phyloP scores from a whole-genome alignment of 148 eudicot species.

The Rhododendron henanense region DNA sequence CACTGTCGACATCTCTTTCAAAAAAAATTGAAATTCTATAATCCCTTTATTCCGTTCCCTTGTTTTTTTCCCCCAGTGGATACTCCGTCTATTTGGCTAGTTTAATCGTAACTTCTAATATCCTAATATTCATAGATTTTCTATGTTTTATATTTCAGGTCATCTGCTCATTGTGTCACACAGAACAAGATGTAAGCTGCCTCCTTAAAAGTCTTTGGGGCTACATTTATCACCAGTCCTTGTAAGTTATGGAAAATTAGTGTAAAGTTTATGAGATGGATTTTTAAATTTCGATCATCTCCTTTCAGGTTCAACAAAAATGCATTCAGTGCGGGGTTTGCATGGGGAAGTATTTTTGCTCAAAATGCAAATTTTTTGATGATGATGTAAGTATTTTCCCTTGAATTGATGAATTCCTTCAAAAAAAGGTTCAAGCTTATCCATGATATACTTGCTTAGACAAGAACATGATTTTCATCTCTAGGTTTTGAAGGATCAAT shows the following conservation, averaged over 20 bases:
- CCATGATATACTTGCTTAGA: not conserved
- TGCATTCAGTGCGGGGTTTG: slow-evolving; percentile 58
- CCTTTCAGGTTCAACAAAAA: slow-evolving; percentile 58
- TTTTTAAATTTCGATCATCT: not conserved
- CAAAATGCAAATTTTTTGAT: slow-evolving; percentile 59
- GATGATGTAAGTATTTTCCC: slow-evolving; percentile 52
- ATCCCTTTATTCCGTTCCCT: not conserved
- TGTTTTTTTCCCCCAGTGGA: not conserved
- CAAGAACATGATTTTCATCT: slow-evolving; percentile 7
- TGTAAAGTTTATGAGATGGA: not conserved
- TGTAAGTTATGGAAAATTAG: not conserved
- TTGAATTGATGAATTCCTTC: not conserved
- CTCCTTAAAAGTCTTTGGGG: not conserved
- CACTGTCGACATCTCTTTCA: not conserved
- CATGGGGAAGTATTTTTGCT: slow-evolving; percentile 70
- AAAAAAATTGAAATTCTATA: not conserved
- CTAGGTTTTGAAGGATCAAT: slow-evolving; percentile 66
- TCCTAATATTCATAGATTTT: not conserved
- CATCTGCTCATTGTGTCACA: slow-evolving; percentile 65
- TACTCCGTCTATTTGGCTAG: not conserved
- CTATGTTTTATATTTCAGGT: slow-evolving; percentile 38
- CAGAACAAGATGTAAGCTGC: slow-evolving; percentile 78
- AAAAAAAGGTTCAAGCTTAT: not conserved
- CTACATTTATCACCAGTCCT: not conserved
- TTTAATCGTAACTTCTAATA: not conserved